phyloP scores from a whole-genome alignment of 176 grass and related monocot species.

The Miscanthus lutarioriparius region DNA sequence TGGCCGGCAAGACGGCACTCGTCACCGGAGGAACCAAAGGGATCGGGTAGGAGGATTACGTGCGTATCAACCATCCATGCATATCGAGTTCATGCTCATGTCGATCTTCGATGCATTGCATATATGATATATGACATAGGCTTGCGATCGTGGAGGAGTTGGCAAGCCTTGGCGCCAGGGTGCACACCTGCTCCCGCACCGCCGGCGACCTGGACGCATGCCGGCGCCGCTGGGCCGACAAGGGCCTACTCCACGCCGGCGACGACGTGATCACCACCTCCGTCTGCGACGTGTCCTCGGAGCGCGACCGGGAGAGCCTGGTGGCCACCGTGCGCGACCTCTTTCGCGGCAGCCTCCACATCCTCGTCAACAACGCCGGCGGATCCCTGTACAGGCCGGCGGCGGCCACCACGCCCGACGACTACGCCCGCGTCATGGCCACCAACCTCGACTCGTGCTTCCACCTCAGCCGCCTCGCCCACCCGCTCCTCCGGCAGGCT shows the following conservation, averaged over 20 bases:
- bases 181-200: constrained; percentile 46
- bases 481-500: constrained; percentile 39
- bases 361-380: constrained; percentile 57
- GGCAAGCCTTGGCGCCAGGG: constrained; percentile 35
- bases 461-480: constrained; percentile 48
- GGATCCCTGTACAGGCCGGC: constrained; percentile 1
- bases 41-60: constrained; percentile 26
- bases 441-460: constrained; percentile 48
- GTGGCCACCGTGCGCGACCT: constrained; percentile 17
- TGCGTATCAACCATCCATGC: not conserved
- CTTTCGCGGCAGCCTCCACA: constrained; percentile 46
- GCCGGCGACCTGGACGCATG: constrained; percentile 36
- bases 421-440: constrained; percentile 38
- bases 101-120: not conserved
- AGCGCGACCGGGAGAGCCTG: constrained; percentile 29
- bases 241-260: not conserved
- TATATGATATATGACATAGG: constrained; percentile 2
- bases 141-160: constrained; percentile 51
- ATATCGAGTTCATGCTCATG: not conserved
- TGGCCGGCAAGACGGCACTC: constrained; percentile 37
- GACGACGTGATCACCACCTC: constrained; percentile 15
- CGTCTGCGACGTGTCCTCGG: constrained; percentile 48
- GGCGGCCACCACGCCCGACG: not conserved
- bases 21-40: constrained; percentile 58
- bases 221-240: constrained; percentile 31